Evolutionary conservation across 2,329 filamentous ascomycete species (phyloP).

Genomic region (Stenocarpella maydis): DNA sequence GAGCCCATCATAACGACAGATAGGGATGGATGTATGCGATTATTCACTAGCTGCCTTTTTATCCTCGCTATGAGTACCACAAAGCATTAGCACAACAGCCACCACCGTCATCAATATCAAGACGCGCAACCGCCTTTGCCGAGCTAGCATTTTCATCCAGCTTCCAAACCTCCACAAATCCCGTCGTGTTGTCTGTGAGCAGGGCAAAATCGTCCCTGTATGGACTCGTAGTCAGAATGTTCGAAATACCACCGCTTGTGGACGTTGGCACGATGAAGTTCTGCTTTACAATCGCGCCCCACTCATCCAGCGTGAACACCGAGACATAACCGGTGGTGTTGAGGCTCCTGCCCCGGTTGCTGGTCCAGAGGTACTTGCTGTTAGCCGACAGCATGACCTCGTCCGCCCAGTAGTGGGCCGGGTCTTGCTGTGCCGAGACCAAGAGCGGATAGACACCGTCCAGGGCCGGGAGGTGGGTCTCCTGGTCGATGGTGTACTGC

Average conservation of each 20-base stretch:
- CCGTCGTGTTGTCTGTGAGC: background rate
- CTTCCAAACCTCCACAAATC: conserved; percentile 17
- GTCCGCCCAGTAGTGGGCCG: conserved; percentile 44
- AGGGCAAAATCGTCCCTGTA: conserved; percentile 6
- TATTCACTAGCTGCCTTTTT: background rate
- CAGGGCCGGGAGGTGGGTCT: background rate
- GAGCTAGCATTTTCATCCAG: background rate
- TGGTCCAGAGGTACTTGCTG: conserved; percentile 44
- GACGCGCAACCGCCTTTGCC: conserved; percentile 5
- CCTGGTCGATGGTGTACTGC: conserved; percentile 37
- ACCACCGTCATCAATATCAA: conserved; percentile 8
- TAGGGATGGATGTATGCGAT: no score
- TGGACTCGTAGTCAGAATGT: background rate
- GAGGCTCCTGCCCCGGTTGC: conserved; percentile 37
- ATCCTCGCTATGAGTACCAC: conserved; percentile 3
- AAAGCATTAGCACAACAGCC: conserved; percentile 19
- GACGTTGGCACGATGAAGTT: background rate
- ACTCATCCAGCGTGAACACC: background rate
- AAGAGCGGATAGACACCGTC: background rate
- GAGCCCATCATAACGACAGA: no score
- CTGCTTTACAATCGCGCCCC: conserved; percentile 6
- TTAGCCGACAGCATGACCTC: conserved; percentile 43
- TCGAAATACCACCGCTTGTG: background rate
- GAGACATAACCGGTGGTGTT: background rate
- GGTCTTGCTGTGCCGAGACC: conserved; percentile 31